Conservation (phyloP, 2,329 filamentous ascomycete species). For the Colletotrichum shisoi region DNA sequence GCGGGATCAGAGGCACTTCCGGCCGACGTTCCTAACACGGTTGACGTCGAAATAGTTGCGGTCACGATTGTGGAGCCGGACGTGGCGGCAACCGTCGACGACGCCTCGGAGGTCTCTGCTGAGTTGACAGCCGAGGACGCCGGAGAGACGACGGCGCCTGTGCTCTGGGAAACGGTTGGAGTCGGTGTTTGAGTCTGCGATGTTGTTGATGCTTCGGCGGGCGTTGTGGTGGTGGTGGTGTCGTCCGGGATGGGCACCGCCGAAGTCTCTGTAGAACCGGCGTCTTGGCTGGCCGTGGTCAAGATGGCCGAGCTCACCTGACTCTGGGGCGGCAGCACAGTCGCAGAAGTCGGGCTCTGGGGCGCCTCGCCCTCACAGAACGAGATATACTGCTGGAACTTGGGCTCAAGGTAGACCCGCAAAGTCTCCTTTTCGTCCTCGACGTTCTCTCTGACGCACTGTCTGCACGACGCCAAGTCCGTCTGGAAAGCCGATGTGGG, state of each 20-base stretch:
- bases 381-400: conserved; percentile 56
- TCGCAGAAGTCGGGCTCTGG: conserved; percentile 36
- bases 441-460: conserved; percentile 51
- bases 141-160: conserved; percentile 24
- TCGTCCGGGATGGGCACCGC: conserved; percentile 29
- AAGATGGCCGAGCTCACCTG: conserved; percentile 37
- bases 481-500: conserved; percentile 52
- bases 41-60: not conserved
- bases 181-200: not conserved
- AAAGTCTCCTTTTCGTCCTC: conserved; percentile 43
- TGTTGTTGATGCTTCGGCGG: conserved; percentile 10
- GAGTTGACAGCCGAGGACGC: conserved; percentile 6
- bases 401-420: conserved; percentile 48
- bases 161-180: conserved; percentile 1
- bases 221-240: conserved; percentile 15
- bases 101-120: conserved; percentile 6
- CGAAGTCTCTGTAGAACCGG: conserved; percentile 25
- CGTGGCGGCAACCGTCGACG: not conserved
- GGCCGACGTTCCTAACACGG: not conserved
- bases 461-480: conserved; percentile 50
- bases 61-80: not conserved
- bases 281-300: conserved; percentile 38
- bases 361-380: conserved; percentile 53
- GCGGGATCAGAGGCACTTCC: not conserved
- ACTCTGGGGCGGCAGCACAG: conserved; percentile 46